A percentile compares a stretch with the other conserved stretches of the same genome.
Evolutionary conservation across 2,329 filamentous ascomycete genomes (phyloP).

Genomic region (Ambrosiella beaveri): DNA sequence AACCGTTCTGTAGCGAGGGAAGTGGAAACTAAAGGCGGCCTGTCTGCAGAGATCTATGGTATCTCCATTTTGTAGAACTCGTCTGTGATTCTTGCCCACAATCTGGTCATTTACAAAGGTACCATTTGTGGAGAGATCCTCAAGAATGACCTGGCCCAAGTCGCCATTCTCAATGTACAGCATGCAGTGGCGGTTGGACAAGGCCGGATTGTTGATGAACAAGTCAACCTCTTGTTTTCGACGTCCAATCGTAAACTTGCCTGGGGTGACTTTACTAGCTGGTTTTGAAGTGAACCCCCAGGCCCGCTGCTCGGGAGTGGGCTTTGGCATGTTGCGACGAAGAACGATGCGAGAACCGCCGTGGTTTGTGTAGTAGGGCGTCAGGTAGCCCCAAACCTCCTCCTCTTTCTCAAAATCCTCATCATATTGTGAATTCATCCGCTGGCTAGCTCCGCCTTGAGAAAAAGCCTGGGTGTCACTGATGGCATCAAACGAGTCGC

Average conservation of each 20-base stretch:
- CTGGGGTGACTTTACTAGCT: constrained; percentile 19
- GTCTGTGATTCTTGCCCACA: constrained; percentile 77
- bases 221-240: constrained; percentile 33
- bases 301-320: constrained; percentile 17
- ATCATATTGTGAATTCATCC: constrained; percentile 35
- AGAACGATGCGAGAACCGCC: constrained; percentile 52
- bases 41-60: constrained; percentile 77
- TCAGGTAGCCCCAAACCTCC: constrained; percentile 89
- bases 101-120: constrained; percentile 90
- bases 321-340: constrained; percentile 49
- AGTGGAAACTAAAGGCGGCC: constrained; percentile 79
- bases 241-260: constrained; percentile 9
- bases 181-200: constrained; percentile 63
- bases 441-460: neutral
- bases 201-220: constrained; percentile 45
- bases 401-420: constrained; percentile 69
- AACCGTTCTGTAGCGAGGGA: constrained; percentile 48
- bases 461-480: constrained; percentile 11
- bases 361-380: constrained; percentile 54
- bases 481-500: neutral
- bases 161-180: constrained; percentile 46
- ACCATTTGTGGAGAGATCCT: constrained; percentile 89
- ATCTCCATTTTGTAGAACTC: constrained; percentile 76
- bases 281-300: constrained; percentile 23
- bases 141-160: constrained; percentile 48